phyloP scores from a whole-genome alignment of 768 basidiomycete species.

The Tricholoma terreum region DNA sequence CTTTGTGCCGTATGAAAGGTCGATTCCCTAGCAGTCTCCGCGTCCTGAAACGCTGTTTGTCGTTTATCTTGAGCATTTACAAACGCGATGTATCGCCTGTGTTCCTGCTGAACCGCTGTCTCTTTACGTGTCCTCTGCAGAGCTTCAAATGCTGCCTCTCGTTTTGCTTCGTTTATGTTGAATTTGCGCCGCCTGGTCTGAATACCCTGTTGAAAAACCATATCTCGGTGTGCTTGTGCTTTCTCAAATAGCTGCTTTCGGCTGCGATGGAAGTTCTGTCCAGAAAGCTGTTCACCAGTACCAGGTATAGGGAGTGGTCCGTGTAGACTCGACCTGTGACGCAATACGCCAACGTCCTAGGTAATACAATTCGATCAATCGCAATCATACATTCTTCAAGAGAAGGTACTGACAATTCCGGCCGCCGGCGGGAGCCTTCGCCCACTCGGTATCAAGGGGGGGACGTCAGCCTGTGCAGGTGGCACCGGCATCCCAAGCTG shows the following conservation, averaged over 20 bases:
- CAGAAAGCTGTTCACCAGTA: background rate
- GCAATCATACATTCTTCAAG: too few relatives aligned
- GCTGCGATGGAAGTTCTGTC: background rate
- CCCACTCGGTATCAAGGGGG: too few relatives aligned
- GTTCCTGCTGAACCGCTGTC: background rate
- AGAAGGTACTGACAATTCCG: background rate
- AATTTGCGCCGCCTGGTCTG: background rate
- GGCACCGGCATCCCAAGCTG: too few relatives aligned
- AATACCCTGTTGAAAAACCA: background rate
- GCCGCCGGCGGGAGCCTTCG: background rate
- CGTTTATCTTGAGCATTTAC: background rate
- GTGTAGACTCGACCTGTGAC: background rate
- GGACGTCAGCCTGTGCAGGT: too few relatives aligned
- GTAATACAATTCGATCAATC: too few relatives aligned
- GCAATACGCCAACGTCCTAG: background rate
- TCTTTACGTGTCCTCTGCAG: background rate
- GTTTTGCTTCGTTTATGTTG: background rate
- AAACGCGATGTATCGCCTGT: background rate
- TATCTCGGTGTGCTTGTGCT: background rate
- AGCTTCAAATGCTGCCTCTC: background rate
- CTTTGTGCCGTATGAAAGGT: background rate
- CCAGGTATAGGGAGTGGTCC: background rate
- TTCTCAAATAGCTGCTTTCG: background rate
- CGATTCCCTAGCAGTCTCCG: background rate
- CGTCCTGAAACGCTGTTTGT: background rate